Evolutionary conservation across 306 rosid genomes (phyloP).

Genomic region (Abrus precatorius): DNA sequence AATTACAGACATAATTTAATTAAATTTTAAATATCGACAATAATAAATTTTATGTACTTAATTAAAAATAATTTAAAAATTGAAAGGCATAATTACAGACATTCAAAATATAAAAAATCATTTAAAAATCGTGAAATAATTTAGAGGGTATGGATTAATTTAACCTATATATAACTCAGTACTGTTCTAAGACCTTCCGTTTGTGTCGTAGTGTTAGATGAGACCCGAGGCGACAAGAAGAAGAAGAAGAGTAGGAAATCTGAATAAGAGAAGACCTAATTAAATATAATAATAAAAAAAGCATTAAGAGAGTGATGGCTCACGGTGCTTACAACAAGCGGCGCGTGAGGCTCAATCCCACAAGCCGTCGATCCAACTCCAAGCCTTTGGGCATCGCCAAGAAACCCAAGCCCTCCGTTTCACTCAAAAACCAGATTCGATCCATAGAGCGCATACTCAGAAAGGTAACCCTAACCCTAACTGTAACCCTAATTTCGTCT

Average conservation of each 20-base stretch:
- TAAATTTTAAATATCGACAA: no score
- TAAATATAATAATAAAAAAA: no score
- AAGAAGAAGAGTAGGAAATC: not conserved
- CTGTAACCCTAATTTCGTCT: not conserved
- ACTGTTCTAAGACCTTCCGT: no score
- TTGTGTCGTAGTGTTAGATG: not conserved
- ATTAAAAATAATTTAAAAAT: no score
- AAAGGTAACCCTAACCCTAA: constrained; percentile 62
- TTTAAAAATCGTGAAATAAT: no score
- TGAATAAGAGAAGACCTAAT: not conserved
- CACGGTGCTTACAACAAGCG: constrained; percentile 95
- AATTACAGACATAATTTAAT: no score
- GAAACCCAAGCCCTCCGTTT: constrained; percentile 78
- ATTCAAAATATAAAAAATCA: no score
- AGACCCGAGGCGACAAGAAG: not conserved
- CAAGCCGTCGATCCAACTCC: constrained; percentile 83
- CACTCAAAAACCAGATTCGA: constrained; percentile 96
- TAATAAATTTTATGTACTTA: no score
- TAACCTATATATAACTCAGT: no score
- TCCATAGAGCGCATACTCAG: constrained; percentile 93
- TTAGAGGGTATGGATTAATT: no score
- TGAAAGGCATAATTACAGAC: no score
- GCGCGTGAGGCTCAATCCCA: constrained; percentile 69
- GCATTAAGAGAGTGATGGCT: constrained; percentile 59
- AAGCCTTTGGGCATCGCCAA: constrained; percentile 69